phyloP scores from a whole-genome alignment of 352 stramenopile species.

The Pythium insidiosum region DNA sequence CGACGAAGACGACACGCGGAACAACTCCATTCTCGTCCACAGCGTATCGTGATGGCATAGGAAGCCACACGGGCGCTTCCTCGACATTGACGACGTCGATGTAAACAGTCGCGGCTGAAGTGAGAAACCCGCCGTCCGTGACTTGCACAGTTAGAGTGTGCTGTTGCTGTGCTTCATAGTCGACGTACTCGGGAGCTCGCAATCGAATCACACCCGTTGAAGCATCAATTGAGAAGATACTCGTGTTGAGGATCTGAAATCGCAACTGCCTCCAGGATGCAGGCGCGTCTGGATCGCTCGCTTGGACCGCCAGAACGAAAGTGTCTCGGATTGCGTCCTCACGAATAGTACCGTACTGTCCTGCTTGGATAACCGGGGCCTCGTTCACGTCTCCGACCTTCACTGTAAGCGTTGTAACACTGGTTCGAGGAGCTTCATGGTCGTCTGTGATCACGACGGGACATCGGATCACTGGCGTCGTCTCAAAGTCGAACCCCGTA shows the following conservation, averaged over 20 bases:
- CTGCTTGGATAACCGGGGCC: conserved; percentile 4
- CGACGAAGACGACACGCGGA: conserved; percentile 25
- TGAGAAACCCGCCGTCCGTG: conserved; percentile 19
- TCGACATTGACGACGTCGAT: conserved; percentile 21
- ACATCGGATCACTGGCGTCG: conserved; percentile 3
- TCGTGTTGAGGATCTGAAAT: conserved; percentile 10
- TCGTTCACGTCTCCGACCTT: conserved; percentile 17
- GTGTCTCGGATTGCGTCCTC: conserved; percentile 11
- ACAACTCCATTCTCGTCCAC: conserved; percentile 25
- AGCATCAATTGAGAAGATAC: conserved; percentile 8
- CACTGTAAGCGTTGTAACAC: conserved; percentile 6
- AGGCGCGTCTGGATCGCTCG: conserved; percentile 9
- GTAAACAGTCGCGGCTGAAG: conserved; percentile 12
- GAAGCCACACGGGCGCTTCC: conserved; percentile 8
- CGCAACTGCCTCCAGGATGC: conserved; percentile 10
- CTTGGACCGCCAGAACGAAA: conserved; percentile 6
- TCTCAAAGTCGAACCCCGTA: conserved; percentile 17
- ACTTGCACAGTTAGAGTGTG: conserved; percentile 16
- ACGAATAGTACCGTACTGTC: conserved; percentile 11
- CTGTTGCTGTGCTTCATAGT: conserved; percentile 22
- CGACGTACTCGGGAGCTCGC: conserved; percentile 7
- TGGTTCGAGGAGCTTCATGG: not conserved
- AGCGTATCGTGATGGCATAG: not conserved
- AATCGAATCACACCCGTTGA: conserved; percentile 8
- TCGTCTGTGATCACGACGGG: conserved; percentile 11